phyloP scores from a whole-genome alignment of 225 moss, liverwort and hornwort genomes.

The Neckera pumila region DNA sequence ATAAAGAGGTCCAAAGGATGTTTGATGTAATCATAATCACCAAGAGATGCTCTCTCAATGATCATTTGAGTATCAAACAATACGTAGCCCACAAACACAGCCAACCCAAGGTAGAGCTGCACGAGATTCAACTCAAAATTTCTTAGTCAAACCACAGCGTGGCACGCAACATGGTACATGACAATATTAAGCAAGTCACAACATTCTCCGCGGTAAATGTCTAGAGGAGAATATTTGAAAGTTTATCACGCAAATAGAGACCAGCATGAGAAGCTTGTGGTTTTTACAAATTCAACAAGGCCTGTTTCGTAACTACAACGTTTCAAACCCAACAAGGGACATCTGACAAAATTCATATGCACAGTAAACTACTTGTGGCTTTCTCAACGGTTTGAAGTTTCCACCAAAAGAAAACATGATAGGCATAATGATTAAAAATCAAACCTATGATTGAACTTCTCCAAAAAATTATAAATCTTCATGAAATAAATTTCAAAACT shows the following conservation, averaged over 20 bases:
- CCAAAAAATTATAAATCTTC: background rate
- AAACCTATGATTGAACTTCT: background rate
- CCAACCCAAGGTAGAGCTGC: slow-evolving; percentile 1
- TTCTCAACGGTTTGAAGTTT: background rate
- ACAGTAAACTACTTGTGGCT: background rate
- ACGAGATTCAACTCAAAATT: background rate
- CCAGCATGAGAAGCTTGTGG: background rate
- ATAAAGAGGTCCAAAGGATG: slow-evolving; percentile 2
- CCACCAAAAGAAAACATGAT: background rate
- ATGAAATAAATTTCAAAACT: background rate
- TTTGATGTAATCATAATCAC: slow-evolving; percentile 9
- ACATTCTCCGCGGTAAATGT: background rate
- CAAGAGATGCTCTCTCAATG: slow-evolving; percentile 9
- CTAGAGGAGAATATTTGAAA: background rate
- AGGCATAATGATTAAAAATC: background rate
- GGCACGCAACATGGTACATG: background rate
- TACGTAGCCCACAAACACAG: slow-evolving; percentile 1
- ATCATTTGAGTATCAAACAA: slow-evolving; percentile 16
- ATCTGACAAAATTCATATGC: background rate
- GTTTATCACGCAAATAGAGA: background rate
- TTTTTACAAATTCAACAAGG: background rate
- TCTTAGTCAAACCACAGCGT: background rate
- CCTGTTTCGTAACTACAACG: background rate
- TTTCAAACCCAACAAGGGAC: background rate
- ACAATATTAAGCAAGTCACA: background rate